Conservation (phyloP, 148 eudicot genomes). For the Rheum nobile region DNA sequence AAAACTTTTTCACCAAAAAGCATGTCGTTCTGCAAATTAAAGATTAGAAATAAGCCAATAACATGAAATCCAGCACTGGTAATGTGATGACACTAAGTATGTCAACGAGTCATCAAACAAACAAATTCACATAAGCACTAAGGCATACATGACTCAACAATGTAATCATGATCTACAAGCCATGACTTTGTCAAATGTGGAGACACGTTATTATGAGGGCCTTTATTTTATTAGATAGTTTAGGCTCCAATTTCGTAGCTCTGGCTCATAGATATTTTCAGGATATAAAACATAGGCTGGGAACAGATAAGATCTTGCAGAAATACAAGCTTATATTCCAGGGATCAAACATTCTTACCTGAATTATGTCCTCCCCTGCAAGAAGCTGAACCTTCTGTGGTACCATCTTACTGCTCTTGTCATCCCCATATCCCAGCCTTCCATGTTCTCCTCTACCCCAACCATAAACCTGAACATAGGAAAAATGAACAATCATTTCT, state of each 20-base stretch:
- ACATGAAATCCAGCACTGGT: background rate
- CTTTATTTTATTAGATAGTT: background rate
- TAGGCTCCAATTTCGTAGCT: background rate
- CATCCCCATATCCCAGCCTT: conserved; percentile 98
- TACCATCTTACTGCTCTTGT: conserved; percentile 98
- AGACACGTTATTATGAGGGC: background rate
- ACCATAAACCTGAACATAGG: conserved; percentile 58
- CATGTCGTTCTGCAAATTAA: background rate
- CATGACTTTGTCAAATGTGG: background rate
- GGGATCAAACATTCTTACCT: conserved; percentile 31
- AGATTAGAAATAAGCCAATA: background rate
- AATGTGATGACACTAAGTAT: background rate
- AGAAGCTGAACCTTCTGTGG: conserved; percentile 94
- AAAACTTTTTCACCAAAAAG: background rate
- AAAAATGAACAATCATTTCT: background rate
- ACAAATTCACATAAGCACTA: background rate
- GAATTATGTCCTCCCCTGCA: conserved; percentile 66
- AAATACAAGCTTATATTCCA: background rate
- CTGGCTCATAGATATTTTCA: background rate
- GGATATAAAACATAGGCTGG: background rate
- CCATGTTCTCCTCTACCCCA: conserved; percentile 99
- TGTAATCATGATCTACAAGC: background rate
- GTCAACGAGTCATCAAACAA: background rate
- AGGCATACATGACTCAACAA: background rate
- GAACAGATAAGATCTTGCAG: background rate